phyloP scores from a whole-genome alignment of 345 rosid species.

The Hibiscus trionum region DNA sequence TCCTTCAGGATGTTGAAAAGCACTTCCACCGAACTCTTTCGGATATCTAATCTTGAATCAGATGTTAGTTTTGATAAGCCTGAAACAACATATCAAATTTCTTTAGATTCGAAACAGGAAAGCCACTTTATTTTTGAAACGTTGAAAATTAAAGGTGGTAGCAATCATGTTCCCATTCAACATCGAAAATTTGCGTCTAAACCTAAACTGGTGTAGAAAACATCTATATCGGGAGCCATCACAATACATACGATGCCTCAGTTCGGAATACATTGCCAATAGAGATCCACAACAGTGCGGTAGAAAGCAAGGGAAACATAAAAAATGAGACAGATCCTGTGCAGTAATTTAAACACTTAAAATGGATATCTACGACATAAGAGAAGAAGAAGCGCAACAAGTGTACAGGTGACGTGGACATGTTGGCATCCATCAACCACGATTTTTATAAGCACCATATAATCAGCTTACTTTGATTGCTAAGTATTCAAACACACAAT shows the following conservation, averaged over 20 bases:
- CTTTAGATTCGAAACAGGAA: neutral
- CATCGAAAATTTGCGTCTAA: neutral
- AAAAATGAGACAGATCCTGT: too few relatives aligned
- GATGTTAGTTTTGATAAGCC: conserved; percentile 81
- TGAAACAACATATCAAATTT: conserved; percentile 30
- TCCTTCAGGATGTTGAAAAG: conserved; percentile 89
- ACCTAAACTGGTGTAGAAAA: neutral
- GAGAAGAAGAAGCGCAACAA: too few relatives aligned
- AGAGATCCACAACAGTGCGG: too few relatives aligned
- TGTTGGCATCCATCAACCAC: neutral
- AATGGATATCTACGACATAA: too few relatives aligned
- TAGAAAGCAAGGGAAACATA: too few relatives aligned
- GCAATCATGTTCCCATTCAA: neutral
- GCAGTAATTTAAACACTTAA: too few relatives aligned
- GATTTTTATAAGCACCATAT: neutral
- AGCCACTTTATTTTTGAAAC: neutral
- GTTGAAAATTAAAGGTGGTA: neutral
- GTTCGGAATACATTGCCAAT: neutral
- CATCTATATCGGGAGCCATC: neutral
- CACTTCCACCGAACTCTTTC: conserved; percentile 88
- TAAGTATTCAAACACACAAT: neutral
- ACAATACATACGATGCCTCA: neutral
- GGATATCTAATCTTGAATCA: conserved; percentile 76
- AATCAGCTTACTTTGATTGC: neutral
- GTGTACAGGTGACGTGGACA: neutral